phyloP scores from a whole-genome alignment of 2,329 filamentous ascomycete genomes.

The Myriosclerotinia duriaeana region DNA sequence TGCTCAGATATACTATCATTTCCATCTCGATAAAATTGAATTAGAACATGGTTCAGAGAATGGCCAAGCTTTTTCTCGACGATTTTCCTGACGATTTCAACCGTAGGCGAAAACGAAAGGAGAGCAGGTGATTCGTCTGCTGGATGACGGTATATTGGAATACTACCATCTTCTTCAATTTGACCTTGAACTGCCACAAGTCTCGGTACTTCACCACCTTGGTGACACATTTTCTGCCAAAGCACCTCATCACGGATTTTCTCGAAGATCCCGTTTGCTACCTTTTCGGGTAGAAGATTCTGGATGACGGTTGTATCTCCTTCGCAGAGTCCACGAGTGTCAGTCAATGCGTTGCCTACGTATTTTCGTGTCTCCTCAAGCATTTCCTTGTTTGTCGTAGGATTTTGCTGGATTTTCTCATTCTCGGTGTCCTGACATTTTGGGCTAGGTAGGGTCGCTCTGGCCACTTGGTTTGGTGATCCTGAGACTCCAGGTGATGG shows the following conservation, averaged over 20 bases:
- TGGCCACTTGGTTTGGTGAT: background rate
- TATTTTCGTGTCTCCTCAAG: background rate
- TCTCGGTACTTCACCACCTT: conserved; percentile 86
- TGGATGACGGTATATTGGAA: conserved; percentile 93
- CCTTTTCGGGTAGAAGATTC: conserved; percentile 60
- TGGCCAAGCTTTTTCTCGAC: conserved; percentile 76
- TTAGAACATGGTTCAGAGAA: conserved; percentile 83
- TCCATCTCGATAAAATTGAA: conserved; percentile 88
- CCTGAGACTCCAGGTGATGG: background rate
- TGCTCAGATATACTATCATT: conserved; percentile 94
- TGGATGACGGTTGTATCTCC: conserved; percentile 76
- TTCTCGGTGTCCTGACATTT: background rate
- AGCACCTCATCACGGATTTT: conserved; percentile 70
- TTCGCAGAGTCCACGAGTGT: conserved; percentile 57
- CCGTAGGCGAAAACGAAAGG: conserved; percentile 70
- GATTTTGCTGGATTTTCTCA: conserved; percentile 17
- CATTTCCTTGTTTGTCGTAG: background rate
- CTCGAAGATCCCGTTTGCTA: conserved; percentile 64
- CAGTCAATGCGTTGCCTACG: background rate
- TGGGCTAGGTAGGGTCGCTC: background rate
- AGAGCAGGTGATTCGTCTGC: conserved; percentile 82
- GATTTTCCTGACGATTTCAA: conserved; percentile 64
- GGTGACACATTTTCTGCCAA: conserved; percentile 92
- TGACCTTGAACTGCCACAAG: conserved; percentile 86
- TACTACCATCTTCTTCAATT: conserved; percentile 65